These are phyloP conservation scores for Candida lessepsii DNA, from an alignment of 805 yeast genomes.

Conservation along the genomic window DNA sequence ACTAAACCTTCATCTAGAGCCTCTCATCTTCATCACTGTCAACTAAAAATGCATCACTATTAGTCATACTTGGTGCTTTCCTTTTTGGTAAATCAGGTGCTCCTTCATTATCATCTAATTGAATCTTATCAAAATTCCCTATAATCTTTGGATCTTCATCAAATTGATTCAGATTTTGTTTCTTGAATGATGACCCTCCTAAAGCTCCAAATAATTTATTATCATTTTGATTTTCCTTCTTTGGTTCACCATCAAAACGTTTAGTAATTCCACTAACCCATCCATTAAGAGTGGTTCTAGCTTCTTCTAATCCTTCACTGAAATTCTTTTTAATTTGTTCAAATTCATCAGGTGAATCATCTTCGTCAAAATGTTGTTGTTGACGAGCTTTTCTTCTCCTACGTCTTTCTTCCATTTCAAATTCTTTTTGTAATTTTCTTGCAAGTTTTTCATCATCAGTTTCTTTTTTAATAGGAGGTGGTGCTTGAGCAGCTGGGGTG, in stretches of 20 bases:
- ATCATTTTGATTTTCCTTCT: slow-evolving; percentile 16
- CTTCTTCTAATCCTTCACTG: slow-evolving; percentile 75
- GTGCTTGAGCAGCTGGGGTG: slow-evolving; percentile 18
- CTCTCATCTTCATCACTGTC: slow-evolving; percentile 44
- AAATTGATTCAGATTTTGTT: slow-evolving; percentile 23
- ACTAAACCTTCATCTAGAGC: too few relatives aligned
- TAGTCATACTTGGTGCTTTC: slow-evolving; percentile 13
- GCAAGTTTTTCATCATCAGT: slow-evolving; percentile 80
- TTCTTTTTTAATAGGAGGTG: slow-evolving; percentile 44
- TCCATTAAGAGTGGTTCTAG: slow-evolving; percentile 67
- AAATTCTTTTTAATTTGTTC: slow-evolving; percentile 68
- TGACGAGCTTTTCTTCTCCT: slow-evolving; percentile 26
- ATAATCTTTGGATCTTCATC: slow-evolving; percentile 60
- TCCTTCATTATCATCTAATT: slow-evolving; percentile 35
- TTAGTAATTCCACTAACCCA: slow-evolving; percentile 75
- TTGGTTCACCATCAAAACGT: slow-evolving; percentile 30
- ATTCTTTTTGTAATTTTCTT: slow-evolving; percentile 70
- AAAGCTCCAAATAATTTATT: slow-evolving; percentile 43
- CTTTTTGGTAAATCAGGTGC: slow-evolving; percentile 21
- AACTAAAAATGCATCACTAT: slow-evolving; percentile 43
- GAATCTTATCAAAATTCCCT: slow-evolving; percentile 45
- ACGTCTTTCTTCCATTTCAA: slow-evolving; percentile 40
- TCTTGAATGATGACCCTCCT: slow-evolving; percentile 41
- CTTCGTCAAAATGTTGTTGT: slow-evolving; percentile 15
- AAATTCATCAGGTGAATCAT: slow-evolving; percentile 50